These are phyloP conservation scores for Collybiopsis confluens DNA, from an alignment of 768 basidiomycete species.

Conservation along the genomic window DNA sequence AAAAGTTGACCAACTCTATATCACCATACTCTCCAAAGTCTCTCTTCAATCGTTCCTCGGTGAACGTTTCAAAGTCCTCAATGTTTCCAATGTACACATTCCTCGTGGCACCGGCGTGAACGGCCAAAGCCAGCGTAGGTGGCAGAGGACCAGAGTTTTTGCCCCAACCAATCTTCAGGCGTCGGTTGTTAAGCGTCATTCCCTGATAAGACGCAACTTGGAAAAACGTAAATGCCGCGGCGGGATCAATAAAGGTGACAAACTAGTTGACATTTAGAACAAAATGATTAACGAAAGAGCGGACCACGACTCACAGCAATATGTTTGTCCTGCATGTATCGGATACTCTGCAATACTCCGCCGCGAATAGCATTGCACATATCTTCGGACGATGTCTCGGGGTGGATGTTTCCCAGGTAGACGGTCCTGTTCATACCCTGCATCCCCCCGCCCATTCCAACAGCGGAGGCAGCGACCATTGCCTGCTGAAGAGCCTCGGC, in stretches of 20 bases:
- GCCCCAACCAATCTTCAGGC: slow-evolving; percentile 97
- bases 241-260: slow-evolving; percentile 93
- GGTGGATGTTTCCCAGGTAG: slow-evolving; percentile 94
- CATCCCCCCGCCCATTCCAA: slow-evolving; percentile 13
- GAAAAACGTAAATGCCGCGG: slow-evolving; percentile 91
- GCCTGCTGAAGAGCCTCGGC: slow-evolving; percentile 34
- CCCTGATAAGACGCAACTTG: slow-evolving; percentile 89
- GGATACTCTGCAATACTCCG: slow-evolving; percentile 92
- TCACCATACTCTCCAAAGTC: slow-evolving; percentile 97
- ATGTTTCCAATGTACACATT: slow-evolving; percentile 97
- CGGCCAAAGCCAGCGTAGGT: slow-evolving; percentile 79
- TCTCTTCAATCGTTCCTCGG: slow-evolving; percentile 81
- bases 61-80: slow-evolving; percentile 91
- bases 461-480: slow-evolving; percentile 10
- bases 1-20: slow-evolving; percentile 93
- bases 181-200: slow-evolving; percentile 86
- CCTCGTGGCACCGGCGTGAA: slow-evolving; percentile 89
- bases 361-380: slow-evolving; percentile 95
- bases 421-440: slow-evolving; percentile 85
- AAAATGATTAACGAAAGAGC: not conserved
- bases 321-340: slow-evolving; percentile 96
- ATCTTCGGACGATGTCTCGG: slow-evolving; percentile 92
- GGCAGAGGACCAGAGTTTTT: slow-evolving; percentile 89
- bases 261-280: slow-evolving; percentile 49
- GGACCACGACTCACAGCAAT: slow-evolving; percentile 67